Conservation (phyloP, 2,329 filamentous ascomycete genomes). For the Xylaria multiplex region DNA sequence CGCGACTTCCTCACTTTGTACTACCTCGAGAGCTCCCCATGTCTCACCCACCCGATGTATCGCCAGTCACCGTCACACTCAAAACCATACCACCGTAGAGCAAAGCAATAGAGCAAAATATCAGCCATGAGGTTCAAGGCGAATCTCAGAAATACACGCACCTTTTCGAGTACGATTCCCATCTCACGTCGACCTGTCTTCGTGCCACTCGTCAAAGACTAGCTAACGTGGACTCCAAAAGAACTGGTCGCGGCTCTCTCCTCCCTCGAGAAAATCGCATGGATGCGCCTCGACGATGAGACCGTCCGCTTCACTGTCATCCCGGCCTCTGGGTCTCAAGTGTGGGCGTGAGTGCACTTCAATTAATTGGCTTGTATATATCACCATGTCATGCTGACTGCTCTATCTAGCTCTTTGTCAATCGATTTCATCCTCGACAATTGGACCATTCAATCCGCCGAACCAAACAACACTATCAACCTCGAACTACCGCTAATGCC, state of each 20-base stretch:
- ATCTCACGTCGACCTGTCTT: neutral
- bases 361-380: neutral
- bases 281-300: conserved; percentile 88
- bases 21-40: neutral
- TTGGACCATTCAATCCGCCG: conserved; percentile 87
- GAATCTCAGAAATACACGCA: conserved; percentile 72
- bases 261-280: conserved; percentile 82
- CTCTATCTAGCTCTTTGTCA: conserved; percentile 59
- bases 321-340: conserved; percentile 92
- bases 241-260: conserved; percentile 72
- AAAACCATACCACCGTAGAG: neutral
- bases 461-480: conserved; percentile 88
- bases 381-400: conserved; percentile 14
- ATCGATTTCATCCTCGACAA: conserved; percentile 88
- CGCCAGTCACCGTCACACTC: neutral
- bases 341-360: conserved; percentile 79
- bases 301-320: conserved; percentile 94
- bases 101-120: neutral
- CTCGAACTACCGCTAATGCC: conserved; percentile 91
- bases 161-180: conserved; percentile 66
- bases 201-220: conserved; percentile 9
- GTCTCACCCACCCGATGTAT: neutral
- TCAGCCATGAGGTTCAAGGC: conserved; percentile 70
- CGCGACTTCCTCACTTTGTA: conserved; percentile 2
- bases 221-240: conserved; percentile 47